These are phyloP conservation scores for Tausonia pullulans DNA, from an alignment of 1,284 basidiomycete genomes.

Conservation along the genomic window DNA sequence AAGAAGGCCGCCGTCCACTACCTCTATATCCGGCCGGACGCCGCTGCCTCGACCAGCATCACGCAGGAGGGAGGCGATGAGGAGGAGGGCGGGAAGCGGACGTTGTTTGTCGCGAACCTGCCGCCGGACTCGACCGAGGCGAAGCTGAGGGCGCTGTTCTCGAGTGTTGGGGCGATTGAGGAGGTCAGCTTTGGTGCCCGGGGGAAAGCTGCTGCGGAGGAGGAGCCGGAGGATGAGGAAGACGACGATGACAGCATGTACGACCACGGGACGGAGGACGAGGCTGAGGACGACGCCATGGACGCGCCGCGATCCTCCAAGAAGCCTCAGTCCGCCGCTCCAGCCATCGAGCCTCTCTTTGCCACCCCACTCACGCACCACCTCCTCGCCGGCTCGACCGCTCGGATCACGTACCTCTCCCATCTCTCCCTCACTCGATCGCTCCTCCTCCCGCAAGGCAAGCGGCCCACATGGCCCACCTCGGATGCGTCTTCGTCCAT, in stretches of 20 bases:
- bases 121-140: conserved; percentile 72
- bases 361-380: neutral
- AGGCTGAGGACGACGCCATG: conserved; percentile 19
- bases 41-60: conserved; percentile 49
- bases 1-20: conserved; percentile 24
- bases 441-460: conserved; percentile 31
- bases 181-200: conserved; percentile 44
- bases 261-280: conserved; percentile 19
- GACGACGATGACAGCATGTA: conserved; percentile 20
- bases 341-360: conserved; percentile 8
- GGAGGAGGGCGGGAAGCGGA: conserved; percentile 53
- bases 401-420: conserved; percentile 67
- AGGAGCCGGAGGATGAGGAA: conserved; percentile 19
- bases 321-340: conserved; percentile 19
- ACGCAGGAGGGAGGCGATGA: conserved; percentile 20
- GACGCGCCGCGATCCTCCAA: conserved; percentile 12
- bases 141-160: conserved; percentile 61
- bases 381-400: conserved; percentile 18
- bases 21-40: conserved; percentile 32
- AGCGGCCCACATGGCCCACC: neutral
- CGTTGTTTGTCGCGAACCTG: conserved; percentile 73
- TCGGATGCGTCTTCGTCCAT: conserved; percentile 36
- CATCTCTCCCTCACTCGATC: conserved; percentile 51
- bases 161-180: conserved; percentile 62
- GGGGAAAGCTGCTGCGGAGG: neutral